A percentile compares a stretch with the other conserved stretches of the same genome.
Conservation (phyloP, 495 filamentous ascomycete species). For the Tetracladium marchalianum region DNA sequence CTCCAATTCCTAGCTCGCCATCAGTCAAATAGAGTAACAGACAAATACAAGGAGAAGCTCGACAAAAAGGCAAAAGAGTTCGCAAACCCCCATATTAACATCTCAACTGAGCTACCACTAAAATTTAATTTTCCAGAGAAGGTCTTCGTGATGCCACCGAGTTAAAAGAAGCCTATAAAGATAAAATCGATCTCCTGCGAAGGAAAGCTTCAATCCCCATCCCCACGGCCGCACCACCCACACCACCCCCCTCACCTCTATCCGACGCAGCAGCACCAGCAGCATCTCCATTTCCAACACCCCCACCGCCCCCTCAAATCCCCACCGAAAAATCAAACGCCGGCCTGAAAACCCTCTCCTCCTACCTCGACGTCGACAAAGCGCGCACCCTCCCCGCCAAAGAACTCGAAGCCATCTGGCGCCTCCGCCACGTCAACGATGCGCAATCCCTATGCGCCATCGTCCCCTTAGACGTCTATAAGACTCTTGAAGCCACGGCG, state of each 20-base stretch:
- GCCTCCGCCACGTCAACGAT: conserved; percentile 67
- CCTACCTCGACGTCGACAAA: conserved; percentile 77
- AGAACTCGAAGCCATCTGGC: conserved; percentile 85
- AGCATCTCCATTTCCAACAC: conserved; percentile 19
- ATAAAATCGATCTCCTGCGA: conserved; percentile 54
- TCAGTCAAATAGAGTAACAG: conserved; percentile 47
- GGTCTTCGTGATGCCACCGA: conserved; percentile 65
- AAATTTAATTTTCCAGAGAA: conserved; percentile 37
- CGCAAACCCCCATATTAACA: conserved; percentile 11
- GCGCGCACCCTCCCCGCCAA: conserved; percentile 58
- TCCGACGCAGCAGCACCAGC: conserved; percentile 2
- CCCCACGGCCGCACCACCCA: conserved; percentile 11
- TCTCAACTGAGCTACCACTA: neutral
- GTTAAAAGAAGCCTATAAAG: conserved; percentile 71
- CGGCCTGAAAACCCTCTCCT: conserved; percentile 69
- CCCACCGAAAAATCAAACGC: conserved; percentile 27
- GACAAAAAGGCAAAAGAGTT: conserved; percentile 70
- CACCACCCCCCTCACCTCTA: conserved; percentile 26
- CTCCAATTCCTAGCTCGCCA: conserved; percentile 77
- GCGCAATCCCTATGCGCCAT: conserved; percentile 68
- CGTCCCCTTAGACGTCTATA: conserved; percentile 64
- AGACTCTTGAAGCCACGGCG: conserved; percentile 54
- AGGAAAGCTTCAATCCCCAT: conserved; percentile 25
- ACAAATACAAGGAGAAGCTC: conserved; percentile 84
- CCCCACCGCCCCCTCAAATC: conserved; percentile 25